phyloP scores from a whole-genome alignment of 192 early-diverging fungal genomes.

The Physocladia obscura region DNA sequence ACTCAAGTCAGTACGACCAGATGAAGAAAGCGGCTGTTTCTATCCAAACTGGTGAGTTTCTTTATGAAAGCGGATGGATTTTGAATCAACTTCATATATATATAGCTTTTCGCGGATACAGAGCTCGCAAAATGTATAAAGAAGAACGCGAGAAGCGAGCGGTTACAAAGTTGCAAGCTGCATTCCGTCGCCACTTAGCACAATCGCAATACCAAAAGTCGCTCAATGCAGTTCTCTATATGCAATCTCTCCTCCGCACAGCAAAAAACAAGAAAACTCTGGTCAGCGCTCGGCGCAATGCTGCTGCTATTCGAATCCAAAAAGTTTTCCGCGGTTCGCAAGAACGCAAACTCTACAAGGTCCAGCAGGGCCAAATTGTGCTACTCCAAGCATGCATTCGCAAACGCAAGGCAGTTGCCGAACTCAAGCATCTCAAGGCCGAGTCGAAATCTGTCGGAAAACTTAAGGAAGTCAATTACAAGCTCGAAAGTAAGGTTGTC shows the following conservation, averaged over 20 bases:
- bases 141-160: slow-evolving; percentile 59
- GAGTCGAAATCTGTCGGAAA: slow-evolving; percentile 89
- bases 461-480: slow-evolving; percentile 89
- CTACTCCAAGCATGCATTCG: slow-evolving; percentile 83
- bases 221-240: slow-evolving; percentile 35
- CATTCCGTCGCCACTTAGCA: slow-evolving; percentile 64
- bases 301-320: slow-evolving; percentile 77
- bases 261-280: slow-evolving; percentile 56
- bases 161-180: slow-evolving; percentile 75
- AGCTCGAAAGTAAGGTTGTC: slow-evolving; percentile 93
- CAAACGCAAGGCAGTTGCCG: slow-evolving; percentile 67
- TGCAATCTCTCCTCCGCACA: slow-evolving; percentile 47
- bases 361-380: slow-evolving; percentile 55
- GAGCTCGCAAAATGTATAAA: slow-evolving; percentile 63
- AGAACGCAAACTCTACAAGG: slow-evolving; percentile 61
- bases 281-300: slow-evolving; percentile 56
- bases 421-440: slow-evolving; percentile 67
- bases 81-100: slow-evolving; percentile 23
- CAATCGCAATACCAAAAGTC: slow-evolving; percentile 38
- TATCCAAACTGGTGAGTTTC: slow-evolving; percentile 54
- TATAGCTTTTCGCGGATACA: slow-evolving; percentile 50
- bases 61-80: slow-evolving; percentile 17
- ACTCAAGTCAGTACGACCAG: slow-evolving; percentile 33
- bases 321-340: slow-evolving; percentile 64
- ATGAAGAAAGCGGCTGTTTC: slow-evolving; percentile 55